phyloP scores from a whole-genome alignment of 2,329 filamentous ascomycete species.

The Polytolypa hystricis region DNA sequence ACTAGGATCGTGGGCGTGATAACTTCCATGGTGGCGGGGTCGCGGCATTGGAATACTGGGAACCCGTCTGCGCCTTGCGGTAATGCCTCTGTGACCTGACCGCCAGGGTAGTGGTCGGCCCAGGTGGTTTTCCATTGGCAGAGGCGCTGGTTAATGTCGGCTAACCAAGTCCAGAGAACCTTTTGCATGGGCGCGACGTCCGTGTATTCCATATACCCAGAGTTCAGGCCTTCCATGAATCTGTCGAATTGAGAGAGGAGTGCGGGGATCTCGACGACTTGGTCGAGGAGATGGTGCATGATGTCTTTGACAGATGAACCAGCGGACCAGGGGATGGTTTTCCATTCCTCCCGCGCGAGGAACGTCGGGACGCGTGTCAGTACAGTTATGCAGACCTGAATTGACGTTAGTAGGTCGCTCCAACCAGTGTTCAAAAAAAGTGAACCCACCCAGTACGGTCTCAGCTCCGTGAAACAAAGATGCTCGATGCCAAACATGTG shows the following conservation, averaged over 20 bases:
- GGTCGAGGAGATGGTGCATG: conserved; percentile 26
- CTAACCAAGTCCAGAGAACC: conserved; percentile 24
- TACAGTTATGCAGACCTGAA: conserved; percentile 20
- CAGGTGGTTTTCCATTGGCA: conserved; percentile 16
- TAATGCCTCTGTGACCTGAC: conserved; percentile 10
- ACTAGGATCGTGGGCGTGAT: conserved; percentile 12
- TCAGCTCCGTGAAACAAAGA: conserved; percentile 27
- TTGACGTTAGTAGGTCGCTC: conserved; percentile 8
- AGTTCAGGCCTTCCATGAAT: conserved; percentile 16
- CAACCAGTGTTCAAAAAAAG: not conserved
- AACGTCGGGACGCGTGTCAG: conserved; percentile 24
- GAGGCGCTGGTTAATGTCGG: conserved; percentile 22
- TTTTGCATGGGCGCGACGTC: conserved; percentile 24
- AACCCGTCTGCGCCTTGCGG: conserved; percentile 9
- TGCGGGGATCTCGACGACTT: conserved; percentile 25
- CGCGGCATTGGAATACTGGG: conserved; percentile 15
- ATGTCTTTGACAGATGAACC: conserved; percentile 27
- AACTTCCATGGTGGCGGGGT: conserved; percentile 14
- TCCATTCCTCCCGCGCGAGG: conserved; percentile 28
- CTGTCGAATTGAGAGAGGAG: conserved; percentile 23
- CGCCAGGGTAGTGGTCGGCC: conserved; percentile 15
- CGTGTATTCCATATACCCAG: conserved; percentile 17
- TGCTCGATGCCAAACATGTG: conserved; percentile 31
- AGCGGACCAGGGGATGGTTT: conserved; percentile 28
- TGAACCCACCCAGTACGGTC: conserved; percentile 28